Percentiles rank a stretch among this genome's conserved stretches.
Conservation (phyloP, 2,329 filamentous ascomycete genomes). For the Pseudocercospora pini-densiflorae region DNA sequence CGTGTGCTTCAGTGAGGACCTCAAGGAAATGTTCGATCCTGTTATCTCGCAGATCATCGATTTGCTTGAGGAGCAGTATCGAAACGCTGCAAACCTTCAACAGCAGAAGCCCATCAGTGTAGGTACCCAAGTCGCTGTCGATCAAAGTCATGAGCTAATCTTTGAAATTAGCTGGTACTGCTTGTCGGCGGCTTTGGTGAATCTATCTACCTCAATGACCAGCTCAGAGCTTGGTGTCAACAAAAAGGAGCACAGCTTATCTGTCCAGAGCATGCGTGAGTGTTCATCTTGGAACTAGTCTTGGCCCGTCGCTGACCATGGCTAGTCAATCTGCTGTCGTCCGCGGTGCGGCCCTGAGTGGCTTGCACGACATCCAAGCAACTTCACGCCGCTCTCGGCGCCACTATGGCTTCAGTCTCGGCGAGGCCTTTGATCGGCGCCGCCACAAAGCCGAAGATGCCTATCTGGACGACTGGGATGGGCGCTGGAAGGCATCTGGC, state of each 20-base stretch:
- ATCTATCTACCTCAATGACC: slow-evolving; percentile 19
- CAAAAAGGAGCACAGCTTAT: slow-evolving; percentile 6
- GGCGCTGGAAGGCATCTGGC: not conserved
- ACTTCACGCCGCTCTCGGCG: slow-evolving; percentile 20
- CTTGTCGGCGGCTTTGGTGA: slow-evolving; percentile 25
- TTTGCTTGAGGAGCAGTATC: not conserved
- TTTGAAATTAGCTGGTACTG: slow-evolving; percentile 19
- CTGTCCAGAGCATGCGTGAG: slow-evolving; percentile 17
- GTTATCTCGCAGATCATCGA: slow-evolving; percentile 12
- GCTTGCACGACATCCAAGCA: slow-evolving; percentile 22
- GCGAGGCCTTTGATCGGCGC: slow-evolving; percentile 10
- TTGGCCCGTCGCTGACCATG: too few species aligned
- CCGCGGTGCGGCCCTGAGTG: slow-evolving; percentile 22
- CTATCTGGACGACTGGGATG: slow-evolving; percentile 5
- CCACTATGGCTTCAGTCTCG: slow-evolving; percentile 13
- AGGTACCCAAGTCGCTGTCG: too few species aligned
- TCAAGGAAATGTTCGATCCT: slow-evolving; percentile 19
- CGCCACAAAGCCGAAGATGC: not conserved
- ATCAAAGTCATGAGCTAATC: too few species aligned
- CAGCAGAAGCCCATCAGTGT: not conserved
- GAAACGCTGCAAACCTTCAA: not conserved
- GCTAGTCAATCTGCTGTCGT: slow-evolving; percentile 21
- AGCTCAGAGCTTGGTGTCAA: slow-evolving; percentile 14
- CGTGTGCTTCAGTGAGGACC: not conserved
- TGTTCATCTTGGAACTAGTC: too few species aligned